Evolutionary conservation across 75 land plant genomes (phyloP).

Genomic region (Ceratopteris richardii): DNA sequence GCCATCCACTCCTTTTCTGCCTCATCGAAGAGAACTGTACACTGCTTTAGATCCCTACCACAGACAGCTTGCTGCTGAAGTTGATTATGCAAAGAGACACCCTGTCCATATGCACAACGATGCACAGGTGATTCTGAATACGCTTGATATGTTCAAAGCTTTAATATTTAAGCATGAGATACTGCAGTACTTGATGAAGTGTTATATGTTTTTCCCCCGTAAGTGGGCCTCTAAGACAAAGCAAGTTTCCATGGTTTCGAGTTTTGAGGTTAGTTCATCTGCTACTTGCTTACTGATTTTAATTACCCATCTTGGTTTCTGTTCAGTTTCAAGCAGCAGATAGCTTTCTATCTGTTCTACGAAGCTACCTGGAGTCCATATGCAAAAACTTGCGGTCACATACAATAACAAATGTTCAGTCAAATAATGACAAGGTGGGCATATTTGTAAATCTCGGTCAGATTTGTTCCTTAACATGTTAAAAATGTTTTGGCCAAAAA

Average conservation of each 20-base stretch:
- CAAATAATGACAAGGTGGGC: conserved; percentile 86
- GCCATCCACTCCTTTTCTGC: conserved; percentile 61
- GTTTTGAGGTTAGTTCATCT: too few species aligned
- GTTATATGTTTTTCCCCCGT: too few species aligned
- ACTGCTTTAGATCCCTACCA: conserved; percentile 68
- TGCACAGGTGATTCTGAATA: conserved; percentile 64
- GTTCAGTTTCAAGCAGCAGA: conserved; percentile 74
- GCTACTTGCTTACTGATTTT: too few species aligned
- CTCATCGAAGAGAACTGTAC: conserved; percentile 59
- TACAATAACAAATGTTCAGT: conserved; percentile 96
- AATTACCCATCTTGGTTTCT: too few species aligned
- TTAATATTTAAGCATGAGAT: too few species aligned
- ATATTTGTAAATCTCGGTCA: too few species aligned
- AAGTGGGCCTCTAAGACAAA: too few species aligned
- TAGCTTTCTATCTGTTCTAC: conserved; percentile 55
- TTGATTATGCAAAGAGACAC: conserved; percentile 51
- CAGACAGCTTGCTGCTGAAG: conserved; percentile 49
- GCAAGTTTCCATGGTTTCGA: too few species aligned
- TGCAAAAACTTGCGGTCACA: conserved; percentile 73
- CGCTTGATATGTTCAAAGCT: too few species aligned
- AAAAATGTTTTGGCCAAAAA: too few species aligned
- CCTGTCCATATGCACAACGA: conserved; percentile 85
- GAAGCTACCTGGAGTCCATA: conserved; percentile 76
- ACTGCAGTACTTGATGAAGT: too few species aligned
- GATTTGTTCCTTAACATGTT: too few species aligned